Conservation (phyloP, 129 eudicot genomes). For the Saposhnikovia divaricata region DNA sequence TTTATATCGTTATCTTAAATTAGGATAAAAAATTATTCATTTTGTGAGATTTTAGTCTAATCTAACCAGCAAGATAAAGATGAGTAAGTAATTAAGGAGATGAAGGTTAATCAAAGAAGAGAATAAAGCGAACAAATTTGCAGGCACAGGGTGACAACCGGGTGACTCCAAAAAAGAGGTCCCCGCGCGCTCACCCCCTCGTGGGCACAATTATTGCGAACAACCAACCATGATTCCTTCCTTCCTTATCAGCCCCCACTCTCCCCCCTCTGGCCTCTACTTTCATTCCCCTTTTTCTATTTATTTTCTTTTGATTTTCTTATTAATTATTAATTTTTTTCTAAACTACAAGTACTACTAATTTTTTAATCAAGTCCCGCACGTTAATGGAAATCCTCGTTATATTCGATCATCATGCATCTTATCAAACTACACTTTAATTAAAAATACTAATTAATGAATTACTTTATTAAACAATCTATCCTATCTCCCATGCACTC, state of each 20-base stretch:
- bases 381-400: constrained; percentile 4
- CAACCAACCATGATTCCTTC: constrained; percentile 6
- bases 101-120: background rate
- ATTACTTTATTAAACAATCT: background rate
- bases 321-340: too few species aligned
- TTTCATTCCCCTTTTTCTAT: background rate
- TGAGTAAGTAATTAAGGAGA: background rate
- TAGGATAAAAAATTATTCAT: too few species aligned
- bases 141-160: background rate
- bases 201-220: constrained; percentile 12
- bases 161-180: constrained; percentile 6
- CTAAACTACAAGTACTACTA: background rate
- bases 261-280: background rate
- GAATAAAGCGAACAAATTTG: background rate
- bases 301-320: background rate
- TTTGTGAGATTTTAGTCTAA: too few species aligned
- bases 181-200: constrained; percentile 6
- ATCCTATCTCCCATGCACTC: too few species aligned
- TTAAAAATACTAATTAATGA: background rate
- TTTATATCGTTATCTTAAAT: too few species aligned
- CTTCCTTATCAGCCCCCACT: background rate
- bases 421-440: background rate
- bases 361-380: background rate
- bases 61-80: too few species aligned
- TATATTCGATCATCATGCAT: background rate